These are phyloP conservation scores for Melanogaster broomeanus DNA, from an alignment of 768 basidiomycete species.

Conservation along the genomic window DNA sequence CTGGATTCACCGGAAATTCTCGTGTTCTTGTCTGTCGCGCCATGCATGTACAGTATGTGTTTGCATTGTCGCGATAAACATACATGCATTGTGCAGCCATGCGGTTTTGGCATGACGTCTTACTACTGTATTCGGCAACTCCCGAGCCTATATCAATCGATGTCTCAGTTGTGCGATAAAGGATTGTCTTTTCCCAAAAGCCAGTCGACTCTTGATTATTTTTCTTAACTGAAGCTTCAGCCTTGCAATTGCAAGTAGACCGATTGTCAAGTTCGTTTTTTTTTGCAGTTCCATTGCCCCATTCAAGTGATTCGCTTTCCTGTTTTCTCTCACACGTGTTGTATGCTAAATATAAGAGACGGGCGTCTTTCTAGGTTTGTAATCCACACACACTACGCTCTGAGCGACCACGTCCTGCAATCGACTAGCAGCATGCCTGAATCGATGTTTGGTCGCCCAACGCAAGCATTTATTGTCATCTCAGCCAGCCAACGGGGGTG, in stretches of 20 bases:
- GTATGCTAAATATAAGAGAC: conserved; percentile 17
- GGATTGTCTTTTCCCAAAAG: too few species aligned
- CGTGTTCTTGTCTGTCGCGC: too few species aligned
- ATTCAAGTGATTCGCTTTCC: conserved; percentile 14
- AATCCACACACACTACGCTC: conserved; percentile 12
- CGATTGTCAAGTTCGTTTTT: neutral
- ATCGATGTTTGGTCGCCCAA: conserved; percentile 32
- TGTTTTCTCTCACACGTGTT: neutral
- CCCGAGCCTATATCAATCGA: too few species aligned
- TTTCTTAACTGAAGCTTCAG: too few species aligned
- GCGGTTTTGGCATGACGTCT: too few species aligned
- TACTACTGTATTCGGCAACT: too few species aligned
- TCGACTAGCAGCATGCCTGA: conserved; percentile 21
- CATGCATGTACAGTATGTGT: too few species aligned
- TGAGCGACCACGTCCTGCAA: conserved; percentile 5
- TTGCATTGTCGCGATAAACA: too few species aligned
- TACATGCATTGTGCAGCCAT: too few species aligned
- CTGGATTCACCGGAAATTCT: too few species aligned
- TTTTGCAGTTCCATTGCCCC: neutral
- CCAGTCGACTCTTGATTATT: too few species aligned
- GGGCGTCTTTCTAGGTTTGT: conserved; percentile 9
- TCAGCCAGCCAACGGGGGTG: neutral
- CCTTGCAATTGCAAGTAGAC: neutral
- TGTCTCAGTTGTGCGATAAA: too few species aligned
- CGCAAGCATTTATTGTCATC: conserved; percentile 25